Evolutionary conservation across 2,329 filamentous ascomycete genomes (phyloP), one percentile per base, ranked within the genome.

Genomic region (Claviceps humidiphila): DNA sequence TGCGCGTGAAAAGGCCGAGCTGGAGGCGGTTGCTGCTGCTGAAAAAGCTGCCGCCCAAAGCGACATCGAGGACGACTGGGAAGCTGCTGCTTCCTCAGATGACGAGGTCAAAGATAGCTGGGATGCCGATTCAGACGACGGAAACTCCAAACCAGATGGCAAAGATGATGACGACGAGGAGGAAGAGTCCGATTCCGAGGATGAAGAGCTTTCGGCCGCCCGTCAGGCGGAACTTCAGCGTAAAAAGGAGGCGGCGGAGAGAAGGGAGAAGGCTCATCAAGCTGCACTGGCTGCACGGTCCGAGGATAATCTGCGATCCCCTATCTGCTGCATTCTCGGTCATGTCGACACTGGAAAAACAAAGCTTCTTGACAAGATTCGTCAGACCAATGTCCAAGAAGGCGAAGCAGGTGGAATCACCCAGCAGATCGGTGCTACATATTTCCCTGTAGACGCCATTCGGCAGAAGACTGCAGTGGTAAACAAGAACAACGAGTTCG

Each of bases 291-390:
- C 89, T 45, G 90, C 91, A 48, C 81, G 89, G 56, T 97, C 91
- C 22, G 89, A 87, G 70, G 90, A 98, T 67, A 85, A 98, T 70
- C 80, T 98, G 53, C 89, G 93, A 54, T 97, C 93, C 42, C 93
- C 93, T 51, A 98, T 98, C 71, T 97, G 93, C 78, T 97, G 91
- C 85, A 98, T 98, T 79, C 82, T 98, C 58, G 93, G 93, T 63
- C 93, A 98, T 81, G 93, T 98, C 80, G 93, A 98, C 83, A 98
- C 94, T 46, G 93, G 93, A 68, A 98, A 98, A 76, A 98, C 93
- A n/a, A 98, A 97, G 74, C 76, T 98, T 57, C 79, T 98, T 54
- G 93, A 98, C 76, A 98, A 98, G 75, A 88, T 98, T 64, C 87
- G 93, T 64, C 89, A 96, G 70, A 97, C 93, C 53, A 97, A 98